These are phyloP conservation scores for Myxozyma monticola DNA, from an alignment of 805 yeast species.

Conservation along the genomic window DNA sequence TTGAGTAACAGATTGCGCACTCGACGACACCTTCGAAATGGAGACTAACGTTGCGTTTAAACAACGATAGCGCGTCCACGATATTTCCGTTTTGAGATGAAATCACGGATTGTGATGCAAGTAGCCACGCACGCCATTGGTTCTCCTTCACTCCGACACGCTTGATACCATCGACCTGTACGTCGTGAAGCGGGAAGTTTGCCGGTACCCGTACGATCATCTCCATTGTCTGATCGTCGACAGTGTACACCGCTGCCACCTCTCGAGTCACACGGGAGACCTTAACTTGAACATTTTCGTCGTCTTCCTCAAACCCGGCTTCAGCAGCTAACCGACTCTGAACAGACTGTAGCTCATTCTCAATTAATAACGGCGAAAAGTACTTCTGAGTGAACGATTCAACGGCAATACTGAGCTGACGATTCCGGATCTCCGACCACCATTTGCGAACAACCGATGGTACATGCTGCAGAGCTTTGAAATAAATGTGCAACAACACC, in stretches of 20 bases:
- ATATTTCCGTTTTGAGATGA: slow-evolving; percentile 56
- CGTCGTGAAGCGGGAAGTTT: slow-evolving; percentile 74
- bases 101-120: slow-evolving; percentile 83
- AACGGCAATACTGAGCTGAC: slow-evolving; percentile 58
- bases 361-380: slow-evolving; percentile 65
- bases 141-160: slow-evolving; percentile 87
- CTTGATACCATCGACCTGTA: slow-evolving; percentile 72
- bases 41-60: slow-evolving; percentile 70
- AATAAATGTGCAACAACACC: slow-evolving; percentile 53
- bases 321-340: slow-evolving; percentile 42
- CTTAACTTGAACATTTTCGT: slow-evolving; percentile 53
- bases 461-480: slow-evolving; percentile 49
- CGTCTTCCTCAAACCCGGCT: slow-evolving; percentile 28
- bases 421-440: slow-evolving; percentile 70
- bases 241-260: slow-evolving; percentile 67
- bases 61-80: slow-evolving; percentile 63
- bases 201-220: slow-evolving; percentile 72
- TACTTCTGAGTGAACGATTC: slow-evolving; percentile 61
- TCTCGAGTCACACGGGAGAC: slow-evolving; percentile 64
- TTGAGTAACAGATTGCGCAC: slow-evolving; percentile 95
- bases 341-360: slow-evolving; percentile 56
- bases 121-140: slow-evolving; percentile 92
- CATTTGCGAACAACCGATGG: slow-evolving; percentile 65
- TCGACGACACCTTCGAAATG: slow-evolving; percentile 95
- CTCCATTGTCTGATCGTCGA: slow-evolving; percentile 86